These are phyloP conservation scores for Verticillium isaacii DNA, from an alignment of 2,329 filamentous ascomycete genomes.

Conservation along the genomic window DNA sequence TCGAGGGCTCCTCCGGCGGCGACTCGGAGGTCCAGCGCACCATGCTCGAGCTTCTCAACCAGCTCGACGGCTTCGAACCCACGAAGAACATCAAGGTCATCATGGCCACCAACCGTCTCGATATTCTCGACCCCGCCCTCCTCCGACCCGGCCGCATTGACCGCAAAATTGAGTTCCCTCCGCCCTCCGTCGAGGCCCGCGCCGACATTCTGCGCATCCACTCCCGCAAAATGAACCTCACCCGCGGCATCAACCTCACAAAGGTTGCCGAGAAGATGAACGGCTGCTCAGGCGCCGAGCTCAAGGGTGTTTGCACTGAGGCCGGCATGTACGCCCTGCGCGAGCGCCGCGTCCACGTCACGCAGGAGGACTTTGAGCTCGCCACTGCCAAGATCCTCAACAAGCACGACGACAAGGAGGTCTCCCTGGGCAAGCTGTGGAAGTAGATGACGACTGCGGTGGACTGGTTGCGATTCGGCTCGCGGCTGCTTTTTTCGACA, in stretches of 20 bases:
- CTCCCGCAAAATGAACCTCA: slow-evolving; percentile 97
- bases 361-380: slow-evolving; percentile 97
- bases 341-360: slow-evolving; percentile 94
- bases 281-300: slow-evolving; percentile 91
- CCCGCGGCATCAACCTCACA: slow-evolving; percentile 90
- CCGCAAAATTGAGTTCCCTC: slow-evolving; percentile 98
- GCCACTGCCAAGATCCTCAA: slow-evolving; percentile 99
- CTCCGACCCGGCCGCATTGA: slow-evolving; percentile 96
- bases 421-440: slow-evolving; percentile 80
- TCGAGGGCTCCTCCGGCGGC: slow-evolving; percentile 90
- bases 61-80: slow-evolving; percentile 96
- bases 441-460: slow-evolving; percentile 24
- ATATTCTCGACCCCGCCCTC: slow-evolving; percentile 93
- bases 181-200: slow-evolving; percentile 90
- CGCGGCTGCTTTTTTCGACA: not conserved
- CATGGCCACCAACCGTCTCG: slow-evolving; percentile 97
- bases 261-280: slow-evolving; percentile 99
- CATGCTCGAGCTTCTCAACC: slow-evolving; percentile 97
- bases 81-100: slow-evolving; percentile 99
- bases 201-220: slow-evolving; percentile 98
- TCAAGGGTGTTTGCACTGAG: slow-evolving; percentile 98
- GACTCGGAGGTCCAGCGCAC: slow-evolving; percentile 98
- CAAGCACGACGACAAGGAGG: slow-evolving; percentile 99
- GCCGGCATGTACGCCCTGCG: slow-evolving; percentile 97
- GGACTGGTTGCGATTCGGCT: not conserved